phyloP scores from a whole-genome alignment of 805 yeast genomes.

The Candida arabinofermentans region DNA sequence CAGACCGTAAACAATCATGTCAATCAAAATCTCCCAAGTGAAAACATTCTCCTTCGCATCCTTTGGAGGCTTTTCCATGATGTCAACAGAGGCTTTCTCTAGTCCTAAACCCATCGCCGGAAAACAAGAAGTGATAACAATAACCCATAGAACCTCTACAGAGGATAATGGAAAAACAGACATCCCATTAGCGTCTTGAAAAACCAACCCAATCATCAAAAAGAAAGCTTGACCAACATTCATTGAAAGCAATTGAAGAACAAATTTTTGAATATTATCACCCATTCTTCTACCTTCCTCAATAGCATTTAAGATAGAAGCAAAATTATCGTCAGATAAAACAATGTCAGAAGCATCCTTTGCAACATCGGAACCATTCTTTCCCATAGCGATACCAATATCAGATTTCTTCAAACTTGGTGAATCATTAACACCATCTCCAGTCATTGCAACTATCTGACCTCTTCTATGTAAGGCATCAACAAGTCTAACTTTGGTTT shows the following conservation, averaged over 20 bases:
- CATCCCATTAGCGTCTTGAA: conserved; percentile 53
- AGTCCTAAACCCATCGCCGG: conserved; percentile 83
- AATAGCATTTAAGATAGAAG: conserved; percentile 71
- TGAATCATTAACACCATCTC: conserved; percentile 81
- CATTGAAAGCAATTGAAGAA: conserved; percentile 65
- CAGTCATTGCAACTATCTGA: conserved; percentile 74
- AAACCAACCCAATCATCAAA: conserved; percentile 68
- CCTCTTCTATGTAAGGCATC: conserved; percentile 66
- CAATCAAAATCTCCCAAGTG: conserved; percentile 62
- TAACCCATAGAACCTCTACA: conserved; percentile 75
- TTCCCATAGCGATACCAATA: conserved; percentile 83
- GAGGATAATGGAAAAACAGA: conserved; percentile 84
- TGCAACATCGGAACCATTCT: conserved; percentile 81
- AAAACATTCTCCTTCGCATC: conserved; percentile 52
- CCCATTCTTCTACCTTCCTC: conserved; percentile 82
- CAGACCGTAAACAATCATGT: conserved; percentile 70
- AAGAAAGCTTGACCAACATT: conserved; percentile 69
- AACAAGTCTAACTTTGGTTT: conserved; percentile 76
- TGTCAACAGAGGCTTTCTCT: conserved; percentile 59
- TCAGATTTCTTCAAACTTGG: conserved; percentile 74
- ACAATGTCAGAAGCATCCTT: conserved; percentile 79
- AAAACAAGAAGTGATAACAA: conserved; percentile 74
- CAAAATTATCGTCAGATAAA: conserved; percentile 72
- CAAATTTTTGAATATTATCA: conserved; percentile 73
- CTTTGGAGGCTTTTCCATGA: conserved; percentile 63